These are phyloP conservation scores for Metschnikowia lunata DNA, from an alignment of 805 yeast genomes.

Conservation along the genomic window DNA sequence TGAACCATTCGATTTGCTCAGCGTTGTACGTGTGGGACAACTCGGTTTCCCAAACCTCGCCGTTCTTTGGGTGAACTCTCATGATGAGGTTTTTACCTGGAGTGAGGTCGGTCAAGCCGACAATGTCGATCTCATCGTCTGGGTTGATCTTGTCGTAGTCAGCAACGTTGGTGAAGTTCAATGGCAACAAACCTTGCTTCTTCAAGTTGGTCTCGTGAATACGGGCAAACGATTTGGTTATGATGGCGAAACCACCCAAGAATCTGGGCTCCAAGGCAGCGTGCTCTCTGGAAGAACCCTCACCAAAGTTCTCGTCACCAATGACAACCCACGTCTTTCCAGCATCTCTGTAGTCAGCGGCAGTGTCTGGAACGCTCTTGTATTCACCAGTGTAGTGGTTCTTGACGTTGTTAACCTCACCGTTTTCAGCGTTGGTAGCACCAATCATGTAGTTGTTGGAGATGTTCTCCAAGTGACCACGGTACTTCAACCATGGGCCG, in stretches of 20 bases:
- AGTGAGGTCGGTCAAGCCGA: conserved; percentile 79
- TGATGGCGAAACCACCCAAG: conserved; percentile 97
- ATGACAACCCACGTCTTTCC: conserved; percentile 95
- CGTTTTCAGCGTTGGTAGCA: conserved; percentile 95
- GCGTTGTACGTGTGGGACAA: conserved; percentile 94
- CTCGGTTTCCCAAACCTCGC: conserved; percentile 82
- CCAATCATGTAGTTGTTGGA: conserved; percentile 99
- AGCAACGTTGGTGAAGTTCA: conserved; percentile 82
- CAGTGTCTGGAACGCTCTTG: conserved; percentile 96
- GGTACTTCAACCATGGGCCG: conserved; percentile 99
- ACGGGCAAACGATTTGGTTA: conserved; percentile 97
- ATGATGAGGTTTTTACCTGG: conserved; percentile 89
- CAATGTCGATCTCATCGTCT: conserved; percentile 81
- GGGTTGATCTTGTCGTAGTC: conserved; percentile 94
- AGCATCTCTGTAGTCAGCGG: conserved; percentile 87
- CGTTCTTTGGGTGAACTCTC: conserved; percentile 70
- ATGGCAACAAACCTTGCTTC: conserved; percentile 98
- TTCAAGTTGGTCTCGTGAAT: conserved; percentile 99
- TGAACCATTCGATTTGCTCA: conserved; percentile 99
- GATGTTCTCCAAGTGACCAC: conserved; percentile 98
- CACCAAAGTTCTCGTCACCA: conserved; percentile 99
- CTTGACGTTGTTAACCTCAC: conserved; percentile 86
- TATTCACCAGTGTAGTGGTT: conserved; percentile 89
- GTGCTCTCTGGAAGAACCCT: conserved; percentile 99
- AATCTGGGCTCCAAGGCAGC: conserved; percentile 99